Base-by-base conservation (phyloP, 179 eudicot genomes). In the Monotropa hypopitys region DNA sequence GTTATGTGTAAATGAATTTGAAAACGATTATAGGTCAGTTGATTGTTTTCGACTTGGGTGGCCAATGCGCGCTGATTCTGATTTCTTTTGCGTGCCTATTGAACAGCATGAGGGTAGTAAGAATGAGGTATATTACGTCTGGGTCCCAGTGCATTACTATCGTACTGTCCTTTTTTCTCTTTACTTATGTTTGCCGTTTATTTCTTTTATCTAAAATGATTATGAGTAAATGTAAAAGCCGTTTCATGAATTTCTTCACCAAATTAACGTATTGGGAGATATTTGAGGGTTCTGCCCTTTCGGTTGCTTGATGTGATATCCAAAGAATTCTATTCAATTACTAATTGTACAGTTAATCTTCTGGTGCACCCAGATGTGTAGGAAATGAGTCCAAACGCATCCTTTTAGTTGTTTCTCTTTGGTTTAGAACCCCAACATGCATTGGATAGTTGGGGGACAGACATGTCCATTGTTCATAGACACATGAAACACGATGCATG, bases 41-140 rank as follows among this genome's bases (percentile, higher is more conserved):
- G 91, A 96, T 83, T 96, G 99, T 84, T 96, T 96, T 83, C 90
- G 96, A 45, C 81, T 96, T 73, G 95, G 99, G 66, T 96, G 99
- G 99, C 99, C 99, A 32, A 96, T 96, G 99, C 96, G 98, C 23
- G 91, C 87, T 73, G 94, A 90, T 84, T 91, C 96, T 54, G 99
- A 90, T 87, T 96, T 96, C 89, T 96, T 96, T 84, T 77, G 86
- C 80, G 67, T 78, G 46, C 88, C 90, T 62, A 26, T 66, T 42
- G 84, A 77, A 59, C 68, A 82, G 76, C 74, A 23, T 73, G 80
- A 9, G 23, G 73, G 65, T 73, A 88, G 86, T 26, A 87, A 78
- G 81, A 86, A 70, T 78, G 89, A 79, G 86, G 97, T 95, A 82
- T 74, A 81, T 32, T 45, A 75, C 30, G n/a, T 30, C 33, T 67